Evolutionary conservation across 176 grass and related monocot genomes (phyloP).

Genomic region (Areca catechu): DNA sequence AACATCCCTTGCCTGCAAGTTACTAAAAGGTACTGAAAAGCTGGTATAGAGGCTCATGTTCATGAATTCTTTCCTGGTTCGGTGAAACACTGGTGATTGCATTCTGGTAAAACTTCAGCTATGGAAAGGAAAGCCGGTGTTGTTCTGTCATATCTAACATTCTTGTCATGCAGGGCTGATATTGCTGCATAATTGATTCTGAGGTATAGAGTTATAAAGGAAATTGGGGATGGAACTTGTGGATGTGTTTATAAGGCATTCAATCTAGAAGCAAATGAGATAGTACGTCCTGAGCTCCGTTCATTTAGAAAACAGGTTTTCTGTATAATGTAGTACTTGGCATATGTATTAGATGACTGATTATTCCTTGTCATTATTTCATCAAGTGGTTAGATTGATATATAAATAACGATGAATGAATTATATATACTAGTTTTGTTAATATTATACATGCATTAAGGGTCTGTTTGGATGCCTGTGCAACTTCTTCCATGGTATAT

Average conservation of each 20-base stretch:
- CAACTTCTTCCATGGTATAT: too few species aligned
- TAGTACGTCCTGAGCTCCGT: slow-evolving; percentile 38
- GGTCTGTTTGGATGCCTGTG: too few species aligned
- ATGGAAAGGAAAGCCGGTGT: slow-evolving; percentile 26
- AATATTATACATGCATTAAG: too few species aligned
- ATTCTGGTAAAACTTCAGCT: slow-evolving; percentile 18
- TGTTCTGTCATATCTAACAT: too few species aligned
- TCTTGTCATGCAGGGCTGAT: too few species aligned
- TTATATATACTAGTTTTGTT: too few species aligned
- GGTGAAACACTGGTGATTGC: slow-evolving; percentile 22
- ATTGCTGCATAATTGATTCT: slow-evolving; percentile 4
- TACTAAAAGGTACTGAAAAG: slow-evolving; percentile 13
- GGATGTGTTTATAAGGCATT: slow-evolving; percentile 82
- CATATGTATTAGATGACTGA: too few species aligned
- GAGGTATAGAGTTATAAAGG: slow-evolving; percentile 68
- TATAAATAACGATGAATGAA: too few species aligned
- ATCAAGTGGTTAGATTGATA: too few species aligned
- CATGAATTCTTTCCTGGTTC: slow-evolving; percentile 19
- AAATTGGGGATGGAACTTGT: slow-evolving; percentile 91
- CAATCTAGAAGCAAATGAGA: slow-evolving; percentile 66
- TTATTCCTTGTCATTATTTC: too few species aligned
- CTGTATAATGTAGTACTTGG: too few species aligned
- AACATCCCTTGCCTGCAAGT: slow-evolving; percentile 13
- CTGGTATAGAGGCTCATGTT: slow-evolving; percentile 8
- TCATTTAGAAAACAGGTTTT: too few species aligned